phyloP scores from a whole-genome alignment of 306 rosid species.

The Trichosanthes truncata region DNA sequence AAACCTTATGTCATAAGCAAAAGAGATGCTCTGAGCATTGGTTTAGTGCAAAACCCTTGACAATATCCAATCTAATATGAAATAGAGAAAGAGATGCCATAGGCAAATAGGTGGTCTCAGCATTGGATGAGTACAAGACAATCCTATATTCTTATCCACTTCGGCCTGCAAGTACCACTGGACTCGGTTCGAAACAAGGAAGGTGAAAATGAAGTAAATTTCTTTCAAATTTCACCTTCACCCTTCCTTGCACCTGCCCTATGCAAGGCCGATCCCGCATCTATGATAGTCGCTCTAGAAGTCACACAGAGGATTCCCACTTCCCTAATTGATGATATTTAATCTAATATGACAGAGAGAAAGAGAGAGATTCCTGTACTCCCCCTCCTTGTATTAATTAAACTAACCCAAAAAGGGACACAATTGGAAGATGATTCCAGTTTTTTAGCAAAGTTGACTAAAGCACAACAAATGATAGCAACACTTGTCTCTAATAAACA shows the following conservation, averaged over 20 bases:
- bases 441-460: not conserved
- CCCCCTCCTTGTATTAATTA: not conserved
- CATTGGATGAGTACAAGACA: not conserved
- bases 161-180: not conserved
- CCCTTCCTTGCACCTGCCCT: not conserved
- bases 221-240: not conserved
- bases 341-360: not conserved
- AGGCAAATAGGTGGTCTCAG: not conserved
- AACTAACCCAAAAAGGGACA: not conserved
- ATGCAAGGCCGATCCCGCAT: not conserved
- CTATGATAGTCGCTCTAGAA: not conserved
- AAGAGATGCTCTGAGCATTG: not conserved
- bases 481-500: not conserved
- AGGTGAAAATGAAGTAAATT: not conserved
- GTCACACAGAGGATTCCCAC: not conserved
- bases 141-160: not conserved
- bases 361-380: not conserved
- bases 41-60: not conserved
- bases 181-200: not conserved
- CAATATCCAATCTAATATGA: not conserved
- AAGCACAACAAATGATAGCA: not conserved
- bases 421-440: slow-evolving; percentile 4
- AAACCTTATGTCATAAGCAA: not conserved
- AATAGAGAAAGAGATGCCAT: not conserved
- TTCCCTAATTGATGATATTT: not conserved